A percentile compares a stretch with the other conserved stretches of the same genome.
phyloP scores from a whole-genome alignment of 73 alveolate genomes.

The Paramecium octaurelia region DNA sequence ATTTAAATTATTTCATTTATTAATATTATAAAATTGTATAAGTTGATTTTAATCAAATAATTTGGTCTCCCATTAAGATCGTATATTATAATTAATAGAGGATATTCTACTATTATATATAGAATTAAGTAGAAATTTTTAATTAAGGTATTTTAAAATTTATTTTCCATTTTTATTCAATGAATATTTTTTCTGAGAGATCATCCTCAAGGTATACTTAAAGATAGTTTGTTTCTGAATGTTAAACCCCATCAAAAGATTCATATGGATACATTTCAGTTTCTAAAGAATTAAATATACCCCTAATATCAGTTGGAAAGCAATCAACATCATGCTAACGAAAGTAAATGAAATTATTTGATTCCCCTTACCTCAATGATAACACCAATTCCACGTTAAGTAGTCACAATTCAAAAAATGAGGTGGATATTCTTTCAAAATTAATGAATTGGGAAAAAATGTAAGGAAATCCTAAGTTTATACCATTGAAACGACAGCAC shows the following conservation, averaged over 20 bases:
- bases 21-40: neutral
- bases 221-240: neutral
- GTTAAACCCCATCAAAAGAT: neutral
- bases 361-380: neutral
- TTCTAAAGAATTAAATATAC: neutral
- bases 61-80: neutral
- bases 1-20: neutral
- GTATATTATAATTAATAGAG: neutral
- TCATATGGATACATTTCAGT: neutral
- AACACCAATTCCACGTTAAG: neutral
- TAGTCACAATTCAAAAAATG: neutral
- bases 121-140: neutral
- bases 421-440: neutral
- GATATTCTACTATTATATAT: neutral
- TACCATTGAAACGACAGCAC: neutral
- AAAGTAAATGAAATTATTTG: neutral
- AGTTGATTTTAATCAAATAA: neutral
- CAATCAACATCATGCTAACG: neutral
- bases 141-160: neutral
- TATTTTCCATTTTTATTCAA: neutral
- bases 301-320: neutral
- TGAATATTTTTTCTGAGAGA: neutral
- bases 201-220: neutral
- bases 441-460: neutral
- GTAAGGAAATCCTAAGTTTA: neutral